Evolutionary conservation across 495 filamentous ascomycete genomes (phyloP).

Genomic region (Penicillium paradoxum): DNA sequence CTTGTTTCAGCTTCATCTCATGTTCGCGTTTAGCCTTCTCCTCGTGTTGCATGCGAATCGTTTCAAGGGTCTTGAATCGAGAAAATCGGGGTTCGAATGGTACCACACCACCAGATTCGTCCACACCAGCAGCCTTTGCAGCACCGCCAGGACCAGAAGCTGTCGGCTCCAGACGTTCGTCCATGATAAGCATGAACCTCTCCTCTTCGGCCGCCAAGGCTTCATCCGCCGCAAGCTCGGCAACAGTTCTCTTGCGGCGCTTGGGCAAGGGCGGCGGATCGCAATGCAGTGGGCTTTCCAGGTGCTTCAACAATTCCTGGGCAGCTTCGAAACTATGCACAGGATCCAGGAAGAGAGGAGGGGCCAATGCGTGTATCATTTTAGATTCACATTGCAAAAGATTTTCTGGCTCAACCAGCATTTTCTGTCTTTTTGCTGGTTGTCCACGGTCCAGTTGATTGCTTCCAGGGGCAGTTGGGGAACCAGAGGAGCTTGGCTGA

Average conservation of each 20-base stretch:
- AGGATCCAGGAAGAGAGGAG: constrained; percentile 71
- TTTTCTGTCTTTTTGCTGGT: constrained; percentile 69
- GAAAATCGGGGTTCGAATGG: constrained; percentile 85
- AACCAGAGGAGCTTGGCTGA: constrained; percentile 48
- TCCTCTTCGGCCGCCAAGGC: constrained; percentile 84
- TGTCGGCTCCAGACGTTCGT: constrained; percentile 69
- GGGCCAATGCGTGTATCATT: constrained; percentile 62
- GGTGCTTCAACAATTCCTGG: constrained; percentile 59
- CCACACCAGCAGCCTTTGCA: constrained; percentile 60
- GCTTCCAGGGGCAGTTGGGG: constrained; percentile 65
- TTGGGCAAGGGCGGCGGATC: constrained; percentile 76
- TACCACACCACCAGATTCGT: constrained; percentile 63
- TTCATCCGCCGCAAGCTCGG: constrained; percentile 91
- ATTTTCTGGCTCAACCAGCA: constrained; percentile 66
- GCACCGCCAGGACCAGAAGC: constrained; percentile 50
- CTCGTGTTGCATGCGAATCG: constrained; percentile 72
- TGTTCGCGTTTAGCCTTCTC: constrained; percentile 61
- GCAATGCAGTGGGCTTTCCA: constrained; percentile 71
- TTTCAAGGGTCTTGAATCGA: constrained; percentile 81
- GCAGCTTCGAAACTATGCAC: constrained; percentile 62
- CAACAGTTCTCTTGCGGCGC: constrained; percentile 85
- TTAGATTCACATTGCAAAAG: constrained; percentile 70
- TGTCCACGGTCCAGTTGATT: constrained; percentile 40
- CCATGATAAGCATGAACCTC: constrained; percentile 86
- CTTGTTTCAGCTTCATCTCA: constrained; percentile 59